Percentiles rank a stretch among this genome's conserved stretches.
These are phyloP conservation scores for Psilocybe azurescens DNA, from an alignment of 768 basidiomycete species.

Conservation along the genomic window DNA sequence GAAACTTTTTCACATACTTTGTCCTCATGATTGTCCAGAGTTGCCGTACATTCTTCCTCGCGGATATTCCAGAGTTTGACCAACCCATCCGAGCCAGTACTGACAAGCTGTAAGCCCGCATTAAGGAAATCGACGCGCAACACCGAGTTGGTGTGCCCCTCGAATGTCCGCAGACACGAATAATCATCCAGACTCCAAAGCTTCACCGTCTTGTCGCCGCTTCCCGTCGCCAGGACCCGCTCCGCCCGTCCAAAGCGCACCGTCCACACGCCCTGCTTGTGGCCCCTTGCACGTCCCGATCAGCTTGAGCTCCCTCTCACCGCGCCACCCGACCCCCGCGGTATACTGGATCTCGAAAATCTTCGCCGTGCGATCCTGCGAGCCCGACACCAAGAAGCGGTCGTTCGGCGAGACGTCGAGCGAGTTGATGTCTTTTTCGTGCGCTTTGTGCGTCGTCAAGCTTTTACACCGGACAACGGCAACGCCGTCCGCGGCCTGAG, in stretches of 20 bases:
- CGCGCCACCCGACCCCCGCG: slow-evolving; percentile 42
- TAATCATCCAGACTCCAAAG: slow-evolving; percentile 95
- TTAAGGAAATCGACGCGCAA: slow-evolving; percentile 91
- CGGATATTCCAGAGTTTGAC: slow-evolving; percentile 95
- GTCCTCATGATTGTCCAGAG: slow-evolving; percentile 97
- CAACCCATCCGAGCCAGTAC: slow-evolving; percentile 90
- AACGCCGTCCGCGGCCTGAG: slow-evolving; percentile 25
- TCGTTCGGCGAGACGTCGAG: slow-evolving; percentile 94
- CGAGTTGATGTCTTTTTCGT: slow-evolving; percentile 99
- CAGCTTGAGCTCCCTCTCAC: slow-evolving; percentile 70
- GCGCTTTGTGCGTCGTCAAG: slow-evolving; percentile 86
- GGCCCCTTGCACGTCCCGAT: slow-evolving; percentile 94
- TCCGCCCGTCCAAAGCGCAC: slow-evolving; percentile 89
- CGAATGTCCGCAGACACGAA: slow-evolving; percentile 94
- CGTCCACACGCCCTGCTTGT: slow-evolving; percentile 96
- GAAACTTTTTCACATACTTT: slow-evolving; percentile 61
- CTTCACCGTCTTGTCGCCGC: slow-evolving; percentile 93
- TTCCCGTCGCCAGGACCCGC: slow-evolving; percentile 87
- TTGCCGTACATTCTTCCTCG: slow-evolving; percentile 85
- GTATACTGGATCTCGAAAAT: slow-evolving; percentile 78
- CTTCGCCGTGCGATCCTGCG: slow-evolving; percentile 95
- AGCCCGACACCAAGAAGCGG: slow-evolving; percentile 86
- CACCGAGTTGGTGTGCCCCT: slow-evolving; percentile 98
- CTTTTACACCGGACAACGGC: slow-evolving; percentile 64
- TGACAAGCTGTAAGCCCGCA: slow-evolving; percentile 83